These are phyloP conservation scores for Hypholoma sublateritium DNA, from an alignment of 768 basidiomycete species.

Conservation along the genomic window DNA sequence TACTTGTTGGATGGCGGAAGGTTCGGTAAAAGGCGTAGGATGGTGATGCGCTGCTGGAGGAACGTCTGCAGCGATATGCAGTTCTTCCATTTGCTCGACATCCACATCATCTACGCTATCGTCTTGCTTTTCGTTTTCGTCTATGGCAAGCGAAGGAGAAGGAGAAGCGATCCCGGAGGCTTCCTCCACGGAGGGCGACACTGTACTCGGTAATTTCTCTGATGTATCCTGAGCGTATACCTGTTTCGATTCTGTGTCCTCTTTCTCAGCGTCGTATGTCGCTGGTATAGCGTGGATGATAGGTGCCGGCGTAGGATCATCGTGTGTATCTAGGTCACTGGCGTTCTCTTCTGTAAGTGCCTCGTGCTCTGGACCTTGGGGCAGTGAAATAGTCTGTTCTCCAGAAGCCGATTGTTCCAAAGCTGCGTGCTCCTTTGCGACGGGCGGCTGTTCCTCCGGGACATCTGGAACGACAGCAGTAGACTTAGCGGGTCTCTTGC, in stretches of 20 bases:
- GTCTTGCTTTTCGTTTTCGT: neutral
- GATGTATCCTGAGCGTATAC: neutral
- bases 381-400: no score
- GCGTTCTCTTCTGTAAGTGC: no score
- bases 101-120: neutral
- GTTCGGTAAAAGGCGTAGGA: neutral
- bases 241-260: neutral
- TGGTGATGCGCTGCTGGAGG: neutral
- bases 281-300: neutral
- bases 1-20: neutral
- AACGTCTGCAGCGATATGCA: neutral
- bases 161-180: neutral
- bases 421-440: neutral
- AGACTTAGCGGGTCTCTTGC: slow-evolving; percentile 61
- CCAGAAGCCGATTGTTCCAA: no score
- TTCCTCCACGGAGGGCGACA: neutral
- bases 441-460: slow-evolving; percentile 16
- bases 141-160: neutral
- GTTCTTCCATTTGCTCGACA: neutral
- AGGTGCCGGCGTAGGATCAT: no score
- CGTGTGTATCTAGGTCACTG: no score
- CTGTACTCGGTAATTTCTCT: neutral
- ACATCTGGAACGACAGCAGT: slow-evolving; percentile 21
- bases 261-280: neutral
- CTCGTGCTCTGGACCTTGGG: no score